phyloP scores from a whole-genome alignment of 768 basidiomycete species.

The Clavaria fumosa region DNA sequence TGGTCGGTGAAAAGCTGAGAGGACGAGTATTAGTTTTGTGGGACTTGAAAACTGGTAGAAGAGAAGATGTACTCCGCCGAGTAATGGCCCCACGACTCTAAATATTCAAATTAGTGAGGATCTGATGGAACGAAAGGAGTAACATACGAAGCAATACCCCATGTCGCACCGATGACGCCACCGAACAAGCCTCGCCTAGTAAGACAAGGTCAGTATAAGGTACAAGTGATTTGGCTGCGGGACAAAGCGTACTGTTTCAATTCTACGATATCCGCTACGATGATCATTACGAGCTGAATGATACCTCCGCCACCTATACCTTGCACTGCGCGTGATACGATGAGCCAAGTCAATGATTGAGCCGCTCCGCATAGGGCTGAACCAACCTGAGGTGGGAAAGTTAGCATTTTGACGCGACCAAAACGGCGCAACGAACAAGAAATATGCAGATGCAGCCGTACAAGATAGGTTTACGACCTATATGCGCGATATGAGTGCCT shows the following conservation, averaged over 20 bases:
- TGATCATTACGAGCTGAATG: slow-evolving; percentile 62
- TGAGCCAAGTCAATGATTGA: slow-evolving; percentile 64
- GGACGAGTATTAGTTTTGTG: background rate
- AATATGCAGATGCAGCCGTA: slow-evolving; percentile 53
- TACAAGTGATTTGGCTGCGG: background rate
- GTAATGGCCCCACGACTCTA: slow-evolving; percentile 59
- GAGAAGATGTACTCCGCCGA: slow-evolving; percentile 46
- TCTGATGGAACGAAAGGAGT: background rate
- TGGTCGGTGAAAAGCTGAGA: slow-evolving; percentile 53
- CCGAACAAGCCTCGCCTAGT: slow-evolving; percentile 65
- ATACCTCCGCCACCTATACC: slow-evolving; percentile 77
- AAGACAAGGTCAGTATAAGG: background rate
- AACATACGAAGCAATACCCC: slow-evolving; percentile 44
- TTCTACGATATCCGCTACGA: slow-evolving; percentile 71
- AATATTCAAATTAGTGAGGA: slow-evolving; percentile 3
- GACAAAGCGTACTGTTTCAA: slow-evolving; percentile 57
- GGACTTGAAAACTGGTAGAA: slow-evolving; percentile 2
- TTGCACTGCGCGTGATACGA: slow-evolving; percentile 63
- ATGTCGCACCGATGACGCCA: slow-evolving; percentile 63
- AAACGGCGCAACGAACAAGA: slow-evolving; percentile 47
- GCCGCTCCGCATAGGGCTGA: slow-evolving; percentile 75
- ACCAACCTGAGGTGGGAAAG: slow-evolving; percentile 37
- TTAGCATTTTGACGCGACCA: too few species aligned
- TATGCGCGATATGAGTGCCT: background rate
- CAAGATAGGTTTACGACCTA: slow-evolving; percentile 56